Base-by-base conservation (phyloP, 2,329 filamentous ascomycete genomes). In the Alternaria consortialis region DNA sequence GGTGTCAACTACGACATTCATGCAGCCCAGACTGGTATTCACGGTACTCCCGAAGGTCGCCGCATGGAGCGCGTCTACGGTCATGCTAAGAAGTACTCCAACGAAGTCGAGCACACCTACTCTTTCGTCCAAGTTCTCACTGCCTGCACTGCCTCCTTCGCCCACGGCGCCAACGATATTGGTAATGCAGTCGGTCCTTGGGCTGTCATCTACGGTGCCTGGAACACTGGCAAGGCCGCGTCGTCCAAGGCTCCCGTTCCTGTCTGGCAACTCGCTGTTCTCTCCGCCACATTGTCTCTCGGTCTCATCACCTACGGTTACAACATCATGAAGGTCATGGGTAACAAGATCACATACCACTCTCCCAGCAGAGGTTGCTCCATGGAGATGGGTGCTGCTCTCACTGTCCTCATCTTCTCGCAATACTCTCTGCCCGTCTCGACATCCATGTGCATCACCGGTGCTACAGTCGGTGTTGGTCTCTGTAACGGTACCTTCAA, bases 291-390 rank as follows among this genome's bases (percentile, higher is more conserved):
- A 39, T 88, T 92, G 73, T 91, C 85, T 47, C 42, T 75, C 20
- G 91, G 90, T 68, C 84, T 93, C 58, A 83, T 89, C 73, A 92
- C 90, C 13, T 93, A 92, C 71, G 91, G 90, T 9, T 93, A 92
- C 82, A 92, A 93, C 83, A 93, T 93, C 80, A 93, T 93, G 90
- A 92, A 91, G 82, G 88, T 91, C 79, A 92, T 93, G 90, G 91
- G 91, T 54, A 93, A 50, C 32, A 50, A 50, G 46, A 50, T 50
- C 31, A 50, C 46, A 15, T 50, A 50, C 34, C 46, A 50, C 46
- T 50, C 46, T 8, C 20, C 54, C 25, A 5, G 50, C 46, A 34
- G 40, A 64, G 74, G 82, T 53, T 91, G 82, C 69, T 92, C 89
- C 52, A 93, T 93, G 90, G 91, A 93, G 76, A 86, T 93, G 86